Conservation (phyloP, 2,329 filamentous ascomycete species). For the Diaporthe sp. region DNA sequence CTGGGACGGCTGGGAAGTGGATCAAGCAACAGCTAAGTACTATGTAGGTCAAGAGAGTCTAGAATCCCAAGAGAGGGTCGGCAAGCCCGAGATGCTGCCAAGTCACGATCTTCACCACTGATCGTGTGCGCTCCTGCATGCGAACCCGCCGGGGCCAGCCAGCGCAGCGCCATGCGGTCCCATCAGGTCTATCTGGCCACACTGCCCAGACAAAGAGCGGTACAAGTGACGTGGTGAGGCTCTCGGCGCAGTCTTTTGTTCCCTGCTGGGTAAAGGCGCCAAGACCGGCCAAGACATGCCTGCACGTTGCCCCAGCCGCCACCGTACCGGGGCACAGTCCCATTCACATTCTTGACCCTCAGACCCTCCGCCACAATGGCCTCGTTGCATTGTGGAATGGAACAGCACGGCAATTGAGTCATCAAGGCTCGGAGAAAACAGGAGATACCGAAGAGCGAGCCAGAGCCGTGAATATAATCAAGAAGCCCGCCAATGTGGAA, state of each 20-base stretch:
- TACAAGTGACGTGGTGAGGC: slow-evolving; percentile 24
- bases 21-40: slow-evolving; percentile 23
- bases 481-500: background rate
- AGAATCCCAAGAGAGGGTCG: background rate
- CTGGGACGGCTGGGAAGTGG: slow-evolving; percentile 12
- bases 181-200: slow-evolving; percentile 7
- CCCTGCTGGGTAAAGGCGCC: slow-evolving; percentile 16
- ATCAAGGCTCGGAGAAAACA: background rate
- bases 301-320: slow-evolving; percentile 8
- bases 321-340: background rate
- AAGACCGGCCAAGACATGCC: slow-evolving; percentile 19
- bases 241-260: slow-evolving; percentile 20
- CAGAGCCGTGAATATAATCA: background rate
- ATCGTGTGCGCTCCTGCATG: background rate
- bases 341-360: background rate
- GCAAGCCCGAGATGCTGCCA: slow-evolving; percentile 14
- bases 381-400: background rate
- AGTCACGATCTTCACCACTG: slow-evolving; percentile 11
- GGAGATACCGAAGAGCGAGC: slow-evolving; percentile 2
- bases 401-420: background rate
- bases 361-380: background rate
- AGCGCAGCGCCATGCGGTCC: slow-evolving; percentile 6
- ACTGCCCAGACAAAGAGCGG: slow-evolving; percentile 16
- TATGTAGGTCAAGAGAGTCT: slow-evolving; percentile 11
- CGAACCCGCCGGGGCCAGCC: slow-evolving; percentile 4